phyloP scores from a whole-genome alignment of 176 grass and related monocot genomes.

The Rhynchospora breviuscula region DNA sequence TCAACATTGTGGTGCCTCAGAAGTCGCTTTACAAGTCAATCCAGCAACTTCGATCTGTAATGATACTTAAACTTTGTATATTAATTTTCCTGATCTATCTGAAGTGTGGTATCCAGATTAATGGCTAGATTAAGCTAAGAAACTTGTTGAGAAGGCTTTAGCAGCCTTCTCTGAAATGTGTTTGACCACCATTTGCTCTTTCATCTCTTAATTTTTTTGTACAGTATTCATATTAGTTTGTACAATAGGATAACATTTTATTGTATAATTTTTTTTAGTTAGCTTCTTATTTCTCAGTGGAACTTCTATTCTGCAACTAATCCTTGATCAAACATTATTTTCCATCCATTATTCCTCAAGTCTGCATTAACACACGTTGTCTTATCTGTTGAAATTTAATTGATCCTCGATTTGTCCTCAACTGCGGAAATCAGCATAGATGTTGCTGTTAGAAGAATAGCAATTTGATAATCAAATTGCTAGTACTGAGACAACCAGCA shows the following conservation, averaged over 20 bases:
- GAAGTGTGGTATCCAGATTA: neutral
- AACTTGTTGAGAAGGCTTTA: neutral
- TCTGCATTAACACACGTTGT: neutral
- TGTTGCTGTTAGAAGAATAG: neutral
- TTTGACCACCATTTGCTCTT: neutral
- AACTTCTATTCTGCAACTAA: neutral
- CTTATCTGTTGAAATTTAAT: neutral
- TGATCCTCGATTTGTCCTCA: neutral
- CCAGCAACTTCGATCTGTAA: slow-evolving; percentile 87
- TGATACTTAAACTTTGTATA: slow-evolving; percentile 18
- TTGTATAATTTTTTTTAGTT: neutral
- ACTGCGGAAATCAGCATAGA: neutral
- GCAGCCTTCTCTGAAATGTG: neutral
- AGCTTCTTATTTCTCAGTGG: neutral
- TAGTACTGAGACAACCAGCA: neutral
- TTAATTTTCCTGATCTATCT: neutral
- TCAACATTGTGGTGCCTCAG: slow-evolving; percentile 81
- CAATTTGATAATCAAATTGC: neutral
- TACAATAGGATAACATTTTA: neutral
- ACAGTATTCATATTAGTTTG: neutral
- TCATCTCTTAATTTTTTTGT: neutral
- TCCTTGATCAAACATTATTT: neutral
- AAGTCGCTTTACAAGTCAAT: slow-evolving; percentile 83
- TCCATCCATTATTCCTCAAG: neutral
- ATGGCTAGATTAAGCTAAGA: neutral